Conservation (phyloP, 768 basidiomycete genomes). For the Boletus fagicola region DNA sequence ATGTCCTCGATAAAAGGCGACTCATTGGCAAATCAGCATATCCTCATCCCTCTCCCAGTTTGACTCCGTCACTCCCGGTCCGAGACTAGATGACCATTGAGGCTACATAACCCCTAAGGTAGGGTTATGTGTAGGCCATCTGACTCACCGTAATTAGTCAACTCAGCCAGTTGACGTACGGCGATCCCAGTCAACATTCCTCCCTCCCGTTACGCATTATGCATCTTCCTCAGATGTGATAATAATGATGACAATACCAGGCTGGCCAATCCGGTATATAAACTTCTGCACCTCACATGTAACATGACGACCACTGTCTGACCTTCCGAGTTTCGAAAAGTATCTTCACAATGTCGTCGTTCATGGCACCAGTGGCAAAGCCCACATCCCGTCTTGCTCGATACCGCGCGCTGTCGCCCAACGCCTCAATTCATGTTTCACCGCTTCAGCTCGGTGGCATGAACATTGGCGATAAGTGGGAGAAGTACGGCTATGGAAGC, state of each 20-base stretch:
- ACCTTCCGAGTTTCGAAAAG: background rate
- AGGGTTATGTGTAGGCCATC: no score
- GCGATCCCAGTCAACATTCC: no score
- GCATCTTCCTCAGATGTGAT: background rate
- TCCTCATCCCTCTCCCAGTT: background rate
- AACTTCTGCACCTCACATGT: background rate
- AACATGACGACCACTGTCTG: background rate
- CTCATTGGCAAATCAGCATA: background rate
- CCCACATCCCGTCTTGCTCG: constrained; percentile 32
- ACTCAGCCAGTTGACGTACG: no score
- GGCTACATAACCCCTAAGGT: no score
- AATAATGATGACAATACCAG: background rate
- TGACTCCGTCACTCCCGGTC: no score
- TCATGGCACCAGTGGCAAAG: constrained; percentile 18
- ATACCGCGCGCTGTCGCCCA: constrained; percentile 37
- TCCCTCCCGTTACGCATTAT: no score
- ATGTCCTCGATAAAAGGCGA: background rate
- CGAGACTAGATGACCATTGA: no score
- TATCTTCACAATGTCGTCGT: constrained; percentile 3
- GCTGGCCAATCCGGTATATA: background rate
- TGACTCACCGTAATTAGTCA: no score
- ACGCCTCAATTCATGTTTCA: constrained; percentile 14
- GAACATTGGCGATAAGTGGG: no score
- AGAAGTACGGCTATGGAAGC: no score
- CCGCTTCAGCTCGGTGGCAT: no score